Base-by-base conservation (phyloP, 2,329 filamentous ascomycete species). In the Westerdykella aurantiaca region DNA sequence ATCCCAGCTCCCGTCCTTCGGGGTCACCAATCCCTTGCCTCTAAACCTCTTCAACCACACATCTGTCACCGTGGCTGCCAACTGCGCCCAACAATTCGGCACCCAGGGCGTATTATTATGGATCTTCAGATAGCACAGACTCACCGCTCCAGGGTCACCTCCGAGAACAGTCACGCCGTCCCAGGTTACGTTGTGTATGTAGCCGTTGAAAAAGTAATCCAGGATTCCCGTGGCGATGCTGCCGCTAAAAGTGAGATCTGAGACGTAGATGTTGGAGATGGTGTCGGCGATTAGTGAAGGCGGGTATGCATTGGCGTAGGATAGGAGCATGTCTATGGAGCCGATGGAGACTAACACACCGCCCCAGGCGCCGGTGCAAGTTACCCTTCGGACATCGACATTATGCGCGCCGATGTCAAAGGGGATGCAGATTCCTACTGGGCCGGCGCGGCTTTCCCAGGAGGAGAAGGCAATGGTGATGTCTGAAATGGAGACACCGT, bases 311-410 rank as follows among this genome's bases (percentile, higher is more conserved):
- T 45, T 73, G 72, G 2, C 67, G 59, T 51, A 73, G 25, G 25
- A 29, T 9, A 3, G 25, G 74, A 48, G 73, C 49, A 18, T 74
- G 33, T 18, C 33, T 14, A 72, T 41, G 0, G 57, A 61, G 46
- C 74, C 71, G 6, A 53, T 52, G 40, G 67, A 67, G 0, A 72
- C 72, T 4, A 75, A 56, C 1, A 68, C 72, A 3, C 73, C 73
- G 6, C 76, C 71, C 4, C 68, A 73, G 9, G 76, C 51, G 6
- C 73, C 72, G 38, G 74, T 69, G 54, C 74, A 77, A 31, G 65
- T 68, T 18, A 76, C 63, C 4, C 59, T 60, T 13, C 61, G 55
- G 5, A 74, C 68, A 2, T 64, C 68, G 18, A 71, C 58, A 37
- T 70, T 68, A 42, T 65, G 58, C 1, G 64, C 57, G 9, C 69